These are phyloP conservation scores for Saturnispora quitensis DNA, from an alignment of 805 yeast genomes.

Conservation along the genomic window DNA sequence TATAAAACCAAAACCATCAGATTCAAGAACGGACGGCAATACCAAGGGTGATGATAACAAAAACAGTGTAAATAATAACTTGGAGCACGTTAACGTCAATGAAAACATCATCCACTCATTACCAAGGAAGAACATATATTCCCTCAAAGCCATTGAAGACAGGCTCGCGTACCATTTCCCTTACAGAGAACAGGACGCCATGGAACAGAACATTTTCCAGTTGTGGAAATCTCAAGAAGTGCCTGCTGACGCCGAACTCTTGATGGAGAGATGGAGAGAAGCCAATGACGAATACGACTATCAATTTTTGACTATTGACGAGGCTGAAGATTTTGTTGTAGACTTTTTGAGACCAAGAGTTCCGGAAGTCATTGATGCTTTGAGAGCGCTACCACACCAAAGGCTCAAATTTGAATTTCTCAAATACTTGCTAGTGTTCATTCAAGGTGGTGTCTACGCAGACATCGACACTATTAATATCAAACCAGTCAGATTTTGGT, in stretches of 20 bases:
- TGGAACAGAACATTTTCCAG: conserved; percentile 26
- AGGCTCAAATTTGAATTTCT: conserved; percentile 45
- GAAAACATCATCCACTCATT: conserved; percentile 1
- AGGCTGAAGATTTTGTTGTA: conserved; percentile 24
- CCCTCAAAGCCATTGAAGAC: conserved; percentile 23
- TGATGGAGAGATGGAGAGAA: conserved; percentile 27
- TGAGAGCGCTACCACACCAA: conserved; percentile 41
- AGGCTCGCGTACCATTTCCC: conserved; percentile 25
- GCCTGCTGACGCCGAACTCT: conserved; percentile 21
- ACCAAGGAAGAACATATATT: conserved; percentile 21
- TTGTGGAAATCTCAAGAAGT: conserved; percentile 21
- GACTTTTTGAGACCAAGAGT: conserved; percentile 27
- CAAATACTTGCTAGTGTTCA: conserved; percentile 41
- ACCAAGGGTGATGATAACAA: neutral
- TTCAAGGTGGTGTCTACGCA: conserved; percentile 52
- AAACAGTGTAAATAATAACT: neutral
- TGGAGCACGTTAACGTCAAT: neutral
- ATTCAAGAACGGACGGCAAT: neutral
- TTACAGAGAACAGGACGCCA: conserved; percentile 17
- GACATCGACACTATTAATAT: conserved; percentile 51
- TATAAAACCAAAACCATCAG: neutral
- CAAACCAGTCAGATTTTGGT: conserved; percentile 34
- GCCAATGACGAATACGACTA: conserved; percentile 25
- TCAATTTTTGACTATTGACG: conserved; percentile 20
- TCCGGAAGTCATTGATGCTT: conserved; percentile 46